A percentile compares a stretch with the other conserved stretches of the same genome.
These are phyloP conservation scores for Colletotrichum shisoi DNA, from an alignment of 2,329 filamentous ascomycete genomes.

Conservation along the genomic window DNA sequence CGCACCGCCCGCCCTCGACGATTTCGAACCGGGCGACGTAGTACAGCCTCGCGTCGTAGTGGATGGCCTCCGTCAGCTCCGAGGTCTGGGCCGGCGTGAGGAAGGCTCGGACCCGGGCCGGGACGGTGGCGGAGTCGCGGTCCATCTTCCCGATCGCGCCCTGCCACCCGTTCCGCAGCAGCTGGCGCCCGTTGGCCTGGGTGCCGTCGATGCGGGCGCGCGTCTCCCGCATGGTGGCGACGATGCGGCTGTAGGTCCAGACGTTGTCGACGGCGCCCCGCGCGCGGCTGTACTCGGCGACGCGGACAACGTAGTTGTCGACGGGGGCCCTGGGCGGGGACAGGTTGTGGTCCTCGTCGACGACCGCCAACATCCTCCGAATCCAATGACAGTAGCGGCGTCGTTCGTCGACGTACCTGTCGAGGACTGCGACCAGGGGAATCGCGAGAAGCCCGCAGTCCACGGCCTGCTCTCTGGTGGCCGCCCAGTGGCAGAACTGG, in stretches of 20 bases:
- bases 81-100: not conserved
- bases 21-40: not conserved
- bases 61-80: not conserved
- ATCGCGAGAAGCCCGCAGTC: not conserved
- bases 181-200: not conserved
- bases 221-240: not conserved
- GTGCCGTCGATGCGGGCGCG: not conserved
- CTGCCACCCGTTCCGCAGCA: not conserved
- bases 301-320: not conserved
- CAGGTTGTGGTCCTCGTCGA: too few relatives aligned
- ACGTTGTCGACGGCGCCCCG: not conserved
- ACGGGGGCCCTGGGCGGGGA: not conserved
- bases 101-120: not conserved
- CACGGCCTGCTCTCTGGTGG: not conserved
- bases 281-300: not conserved
- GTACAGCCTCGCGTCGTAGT: slow-evolving; percentile 9
- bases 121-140: not conserved
- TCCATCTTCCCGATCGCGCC: not conserved
- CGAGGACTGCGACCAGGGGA: not conserved
- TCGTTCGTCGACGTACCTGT: not conserved
- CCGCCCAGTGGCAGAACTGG: not conserved
- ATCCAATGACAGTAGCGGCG: not conserved
- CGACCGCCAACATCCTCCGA: not conserved
- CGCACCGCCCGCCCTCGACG: not conserved
- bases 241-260: not conserved